These are phyloP conservation scores for Melanopsichium pennsylvanicum DNA, from an alignment of 1,284 basidiomycete species.

Conservation along the genomic window DNA sequence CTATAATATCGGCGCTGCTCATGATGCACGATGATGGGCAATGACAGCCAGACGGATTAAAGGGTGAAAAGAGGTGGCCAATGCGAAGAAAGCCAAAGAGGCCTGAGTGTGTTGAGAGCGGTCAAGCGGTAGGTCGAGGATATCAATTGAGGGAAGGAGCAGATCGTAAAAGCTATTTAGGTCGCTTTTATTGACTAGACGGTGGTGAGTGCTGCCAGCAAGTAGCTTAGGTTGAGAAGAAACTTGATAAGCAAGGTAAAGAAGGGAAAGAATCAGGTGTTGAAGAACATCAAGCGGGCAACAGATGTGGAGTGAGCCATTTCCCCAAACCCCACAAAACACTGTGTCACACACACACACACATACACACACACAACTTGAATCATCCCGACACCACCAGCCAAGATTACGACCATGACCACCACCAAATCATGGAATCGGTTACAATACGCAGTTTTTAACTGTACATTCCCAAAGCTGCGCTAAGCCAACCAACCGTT, in stretches of 20 bases:
- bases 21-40: slow-evolving; percentile 25
- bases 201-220: not conserved
- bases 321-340: slow-evolving; percentile 25
- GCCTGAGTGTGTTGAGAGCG: too few relatives aligned
- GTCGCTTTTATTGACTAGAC: not conserved
- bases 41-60: not conserved
- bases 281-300: too few relatives aligned
- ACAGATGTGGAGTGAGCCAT: too few relatives aligned
- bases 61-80: not conserved
- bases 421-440: too few relatives aligned
- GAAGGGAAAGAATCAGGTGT: not conserved
- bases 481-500: too few relatives aligned
- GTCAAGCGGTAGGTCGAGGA: too few relatives aligned
- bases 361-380: not conserved
- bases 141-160: too few relatives aligned
- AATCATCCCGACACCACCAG: too few relatives aligned
- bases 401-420: too few relatives aligned
- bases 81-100: not conserved
- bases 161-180: too few relatives aligned
- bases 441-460: too few relatives aligned
- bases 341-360: not conserved
- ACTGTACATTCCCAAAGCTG: too few relatives aligned
- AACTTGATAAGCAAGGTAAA: not conserved
- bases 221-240: not conserved
- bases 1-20: slow-evolving; percentile 63